Percentiles rank a stretch among this genome's conserved stretches.
phyloP scores from a whole-genome alignment of 164 flowering plant species.

The Platanus orientalis region DNA sequence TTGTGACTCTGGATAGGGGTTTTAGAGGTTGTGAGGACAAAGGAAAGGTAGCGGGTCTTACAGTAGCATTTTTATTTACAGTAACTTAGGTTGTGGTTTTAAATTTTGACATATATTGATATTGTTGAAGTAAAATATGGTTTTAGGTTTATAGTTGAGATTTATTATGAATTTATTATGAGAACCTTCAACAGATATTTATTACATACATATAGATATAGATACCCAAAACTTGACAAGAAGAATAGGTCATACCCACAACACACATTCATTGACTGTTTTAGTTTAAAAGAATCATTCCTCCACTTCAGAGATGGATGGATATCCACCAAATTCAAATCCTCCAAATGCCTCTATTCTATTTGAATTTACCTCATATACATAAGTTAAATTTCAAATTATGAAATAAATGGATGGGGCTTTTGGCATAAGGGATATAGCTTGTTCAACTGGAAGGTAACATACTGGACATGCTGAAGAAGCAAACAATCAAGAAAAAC shows the following conservation, averaged over 20 bases:
- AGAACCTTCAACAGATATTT: too few relatives aligned
- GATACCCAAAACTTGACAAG: background rate
- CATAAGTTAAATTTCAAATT: slow-evolving; percentile 55
- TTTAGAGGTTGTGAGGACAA: too few relatives aligned
- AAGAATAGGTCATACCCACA: slow-evolving; percentile 71
- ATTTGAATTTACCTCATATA: slow-evolving; percentile 47
- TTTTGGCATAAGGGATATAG: slow-evolving; percentile 65
- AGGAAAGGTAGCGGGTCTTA: too few relatives aligned
- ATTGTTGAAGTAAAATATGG: too few relatives aligned
- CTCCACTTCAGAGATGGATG: slow-evolving; percentile 80
- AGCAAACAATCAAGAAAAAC: slow-evolving; percentile 9
- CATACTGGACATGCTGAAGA: slow-evolving; percentile 94
- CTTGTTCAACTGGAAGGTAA: slow-evolving; percentile 77
- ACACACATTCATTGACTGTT: slow-evolving; percentile 87
- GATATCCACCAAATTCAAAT: slow-evolving; percentile 97
- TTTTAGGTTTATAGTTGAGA: too few relatives aligned
- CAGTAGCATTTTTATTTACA: too few relatives aligned
- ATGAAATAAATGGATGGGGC: slow-evolving; percentile 58
- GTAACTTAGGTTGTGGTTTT: too few relatives aligned
- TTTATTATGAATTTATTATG: too few relatives aligned
- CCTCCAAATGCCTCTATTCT: slow-evolving; percentile 64
- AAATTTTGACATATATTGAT: too few relatives aligned
- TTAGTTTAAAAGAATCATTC: slow-evolving; percentile 67
- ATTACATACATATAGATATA: too few relatives aligned
- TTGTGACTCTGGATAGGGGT: too few relatives aligned